Conservation (phyloP, 352 stramenopile species). For the Pythium oligandrum region DNA sequence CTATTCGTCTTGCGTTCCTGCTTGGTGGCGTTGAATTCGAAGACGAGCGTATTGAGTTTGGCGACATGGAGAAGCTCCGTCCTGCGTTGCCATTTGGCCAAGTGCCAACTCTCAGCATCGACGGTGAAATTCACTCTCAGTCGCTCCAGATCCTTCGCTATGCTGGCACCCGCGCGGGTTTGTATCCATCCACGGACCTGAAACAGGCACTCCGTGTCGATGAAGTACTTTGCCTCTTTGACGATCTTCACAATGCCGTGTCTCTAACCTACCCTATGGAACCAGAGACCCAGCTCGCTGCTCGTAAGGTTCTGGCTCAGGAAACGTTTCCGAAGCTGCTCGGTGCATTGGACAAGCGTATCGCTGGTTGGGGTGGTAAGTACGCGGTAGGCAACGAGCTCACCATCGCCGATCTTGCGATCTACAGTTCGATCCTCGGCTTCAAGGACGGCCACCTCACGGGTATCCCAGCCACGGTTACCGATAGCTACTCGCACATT, state of each 20-base stretch:
- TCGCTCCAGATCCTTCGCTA: conserved; percentile 36
- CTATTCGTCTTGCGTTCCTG: conserved; percentile 44
- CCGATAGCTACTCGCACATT: conserved; percentile 21
- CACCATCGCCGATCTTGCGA: conserved; percentile 29
- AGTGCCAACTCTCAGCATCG: conserved; percentile 25
- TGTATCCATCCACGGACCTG: conserved; percentile 27
- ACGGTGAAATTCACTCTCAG: conserved; percentile 36
- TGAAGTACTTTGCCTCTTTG: conserved; percentile 17
- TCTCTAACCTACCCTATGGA: conserved; percentile 16
- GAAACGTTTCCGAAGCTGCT: conserved; percentile 6
- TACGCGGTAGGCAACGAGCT: conserved; percentile 17
- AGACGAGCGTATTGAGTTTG: conserved; percentile 38
- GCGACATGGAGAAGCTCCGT: conserved; percentile 23
- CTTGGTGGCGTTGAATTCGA: conserved; percentile 55
- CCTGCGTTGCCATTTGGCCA: conserved; percentile 27
- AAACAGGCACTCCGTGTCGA: conserved; percentile 20
- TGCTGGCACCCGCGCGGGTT: conserved; percentile 20
- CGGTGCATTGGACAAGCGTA: conserved; percentile 5
- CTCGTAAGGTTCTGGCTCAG: conserved; percentile 10
- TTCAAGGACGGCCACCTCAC: conserved; percentile 19
- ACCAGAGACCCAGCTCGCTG: conserved; percentile 8
- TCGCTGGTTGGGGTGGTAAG: conserved; percentile 9
- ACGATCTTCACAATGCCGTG: conserved; percentile 17
- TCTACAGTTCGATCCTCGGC: conserved; percentile 18
- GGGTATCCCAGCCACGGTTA: conserved; percentile 18